phyloP scores from a whole-genome alignment of 257 asterid species.

The Schizonepeta tenuifolia region DNA sequence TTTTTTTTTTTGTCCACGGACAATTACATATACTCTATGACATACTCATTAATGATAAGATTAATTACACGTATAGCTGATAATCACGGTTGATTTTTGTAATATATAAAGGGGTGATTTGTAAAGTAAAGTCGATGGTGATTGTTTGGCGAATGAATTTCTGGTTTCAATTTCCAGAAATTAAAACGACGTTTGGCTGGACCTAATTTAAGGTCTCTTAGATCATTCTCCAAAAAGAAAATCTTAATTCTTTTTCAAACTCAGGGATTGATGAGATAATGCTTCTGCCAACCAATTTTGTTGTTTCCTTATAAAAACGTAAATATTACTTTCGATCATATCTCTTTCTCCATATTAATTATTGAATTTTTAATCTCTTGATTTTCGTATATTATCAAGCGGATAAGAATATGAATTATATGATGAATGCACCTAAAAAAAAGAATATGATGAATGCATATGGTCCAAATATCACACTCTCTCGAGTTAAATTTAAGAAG shows the following conservation, averaged over 20 bases:
- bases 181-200: not conserved
- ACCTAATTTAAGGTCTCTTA: not conserved
- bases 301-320: not conserved
- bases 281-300: not conserved
- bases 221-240: no score
- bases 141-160: slow-evolving; percentile 9
- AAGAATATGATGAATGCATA: not conserved
- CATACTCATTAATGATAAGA: not conserved
- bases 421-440: not conserved
- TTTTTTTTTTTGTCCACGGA: not conserved
- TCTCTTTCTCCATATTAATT: not conserved
- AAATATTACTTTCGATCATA: not conserved
- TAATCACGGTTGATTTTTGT: not conserved
- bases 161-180: not conserved
- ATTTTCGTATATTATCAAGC: not conserved
- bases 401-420: slow-evolving; percentile 8
- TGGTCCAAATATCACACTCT: not conserved
- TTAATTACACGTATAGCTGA: not conserved
- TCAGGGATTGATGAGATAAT: no score
- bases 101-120: not conserved
- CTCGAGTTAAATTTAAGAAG: not conserved
- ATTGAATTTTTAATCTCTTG: not conserved
- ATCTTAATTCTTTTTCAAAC: not conserved
- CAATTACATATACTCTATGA: not conserved
- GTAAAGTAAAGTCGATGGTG: slow-evolving; percentile 5